Base-by-base conservation (phyloP, 2,329 filamentous ascomycete genomes). In the Alternaria infectoria region DNA sequence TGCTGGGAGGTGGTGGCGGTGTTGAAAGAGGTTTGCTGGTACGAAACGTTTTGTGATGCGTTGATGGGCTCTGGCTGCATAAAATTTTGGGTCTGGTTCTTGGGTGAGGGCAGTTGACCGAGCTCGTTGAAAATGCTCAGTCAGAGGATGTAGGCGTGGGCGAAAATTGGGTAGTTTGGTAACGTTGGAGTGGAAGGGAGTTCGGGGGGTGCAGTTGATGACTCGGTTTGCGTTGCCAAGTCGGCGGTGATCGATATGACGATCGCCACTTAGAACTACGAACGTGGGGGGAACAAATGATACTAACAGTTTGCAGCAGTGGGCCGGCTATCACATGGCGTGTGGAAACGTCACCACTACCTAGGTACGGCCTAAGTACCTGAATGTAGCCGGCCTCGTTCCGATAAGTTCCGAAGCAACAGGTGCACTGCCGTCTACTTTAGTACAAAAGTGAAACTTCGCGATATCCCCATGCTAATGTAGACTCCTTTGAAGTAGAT, bases 11-110 rank as follows among this genome's bases (percentile, higher is more conserved):
- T 65, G 61, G 78, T 64, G 51, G 69, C 60, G 67, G 75, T 72
- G 74, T 79, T 69, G 72, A 73, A 73, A 71, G 77, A 71, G 74
- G 76, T 74, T 71, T 81, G 75, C 74, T 79, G 67, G 69, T 77
- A 74, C 64, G 76, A 74, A 72, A 78, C 80, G 79, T 81, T 81
- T 81, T 83, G 82, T 76, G 78, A 81, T 78, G 80, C 81, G 81
- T 83, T 79, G 75, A 82, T 74, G 73, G 83, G 80, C 86, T 86
- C 87, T 84, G 88, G 79, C 85, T 88, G 88, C 88, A 90, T 90
- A 89, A 86, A 90, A 89, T 78, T 76, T 77, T 79, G 76, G 73
- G 70, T 68, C 68, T 69, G 71, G 70, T 74, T 62, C 62, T 68
- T 64, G 68, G 69, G 62, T 67, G 71, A 69, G 70, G 69, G 70